These are phyloP conservation scores for Microbotryomycetes sp. DNA, from an alignment of 1,284 basidiomycete genomes.

Conservation along the genomic window DNA sequence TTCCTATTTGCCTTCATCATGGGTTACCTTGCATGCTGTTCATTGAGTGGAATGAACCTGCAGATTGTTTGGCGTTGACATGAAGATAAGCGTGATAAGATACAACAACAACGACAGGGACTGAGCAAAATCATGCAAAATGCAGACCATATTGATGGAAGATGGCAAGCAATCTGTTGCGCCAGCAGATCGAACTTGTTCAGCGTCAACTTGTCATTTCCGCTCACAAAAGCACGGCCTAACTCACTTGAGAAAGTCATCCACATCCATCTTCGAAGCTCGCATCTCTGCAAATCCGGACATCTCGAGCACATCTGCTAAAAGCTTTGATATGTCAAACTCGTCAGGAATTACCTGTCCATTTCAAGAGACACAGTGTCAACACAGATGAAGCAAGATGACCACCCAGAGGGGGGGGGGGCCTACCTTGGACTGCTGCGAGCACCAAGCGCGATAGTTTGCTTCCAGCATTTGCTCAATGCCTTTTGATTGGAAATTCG, in stretches of 20 bases:
- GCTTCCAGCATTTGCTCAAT: conserved; percentile 90
- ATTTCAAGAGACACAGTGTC: background rate
- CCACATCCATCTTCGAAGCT: conserved; percentile 76
- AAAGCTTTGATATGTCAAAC: conserved; percentile 61
- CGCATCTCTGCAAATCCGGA: conserved; percentile 62
- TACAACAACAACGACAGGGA: background rate
- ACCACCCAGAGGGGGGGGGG: background rate
- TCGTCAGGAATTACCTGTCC: conserved; percentile 64
- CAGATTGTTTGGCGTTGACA: no score
- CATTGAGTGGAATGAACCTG: no score
- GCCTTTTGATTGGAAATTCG: conserved; percentile 82
- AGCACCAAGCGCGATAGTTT: conserved; percentile 92
- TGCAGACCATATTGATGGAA: conserved; percentile 79
- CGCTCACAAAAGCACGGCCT: background rate
- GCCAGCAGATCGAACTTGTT: background rate
- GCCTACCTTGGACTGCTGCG: conserved; percentile 53
- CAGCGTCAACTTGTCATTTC: background rate
- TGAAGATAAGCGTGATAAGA: background rate
- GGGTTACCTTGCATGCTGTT: no score
- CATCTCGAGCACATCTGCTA: conserved; percentile 68
- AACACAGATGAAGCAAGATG: background rate
- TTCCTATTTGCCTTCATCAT: no score
- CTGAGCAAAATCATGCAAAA: conserved; percentile 52
- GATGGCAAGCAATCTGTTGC: conserved; percentile 59
- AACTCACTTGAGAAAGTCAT: conserved; percentile 68